Evolutionary conservation across 1,284 basidiomycete genomes (phyloP), one percentile per base, ranked within the genome.

Genomic region (Xerocomus nothofagi): DNA sequence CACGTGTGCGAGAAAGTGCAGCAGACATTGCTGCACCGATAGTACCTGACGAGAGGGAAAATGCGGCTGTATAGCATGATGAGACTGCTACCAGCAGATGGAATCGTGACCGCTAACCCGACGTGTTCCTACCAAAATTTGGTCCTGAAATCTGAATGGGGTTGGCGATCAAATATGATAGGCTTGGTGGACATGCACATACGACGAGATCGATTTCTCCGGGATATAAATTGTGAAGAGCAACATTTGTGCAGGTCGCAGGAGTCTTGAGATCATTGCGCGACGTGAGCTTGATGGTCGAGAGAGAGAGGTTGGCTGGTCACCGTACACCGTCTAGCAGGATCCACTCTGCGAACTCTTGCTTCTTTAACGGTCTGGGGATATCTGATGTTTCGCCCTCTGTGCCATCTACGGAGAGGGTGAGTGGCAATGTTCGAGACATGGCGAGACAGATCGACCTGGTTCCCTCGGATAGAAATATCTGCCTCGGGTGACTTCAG

Each of bases 201-300:
- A 90, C 89, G 54, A 89, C 83, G 23, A 97, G 79, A 67, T 97
- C 93, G 32, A 97, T 89, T 63, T 91, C 73, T 29, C 79, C 84
- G 0, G 84, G 84, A 67, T 86, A 96, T 15, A 97, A 63, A 63
- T 96, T 96, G 66, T 96, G 89, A 37, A 97, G 71, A 1, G 80
- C 91, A 49, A 97, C 84, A 62, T 95, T 96, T 2, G 91, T 78
- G 66, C 94, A 97, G 2, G 93, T 91, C 4, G 93, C 92, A 2
- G 92, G 91, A 11, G 92, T 93, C 90, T 93, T 58, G 27, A 39
- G 42, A 42, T 24, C 11, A 29, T 49, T 44, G 38, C 39, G n/a
- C 50, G n/a, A 43, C 39, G 32, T 60, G 31, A 50, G 48, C 10
- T 36, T 32, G 39, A 38, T 11, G 31, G 31, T 56, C 44, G 44